Evolutionary conservation across 495 filamentous ascomycete species (phyloP).

Genomic region (Hypomontagnella monticulosa): DNA sequence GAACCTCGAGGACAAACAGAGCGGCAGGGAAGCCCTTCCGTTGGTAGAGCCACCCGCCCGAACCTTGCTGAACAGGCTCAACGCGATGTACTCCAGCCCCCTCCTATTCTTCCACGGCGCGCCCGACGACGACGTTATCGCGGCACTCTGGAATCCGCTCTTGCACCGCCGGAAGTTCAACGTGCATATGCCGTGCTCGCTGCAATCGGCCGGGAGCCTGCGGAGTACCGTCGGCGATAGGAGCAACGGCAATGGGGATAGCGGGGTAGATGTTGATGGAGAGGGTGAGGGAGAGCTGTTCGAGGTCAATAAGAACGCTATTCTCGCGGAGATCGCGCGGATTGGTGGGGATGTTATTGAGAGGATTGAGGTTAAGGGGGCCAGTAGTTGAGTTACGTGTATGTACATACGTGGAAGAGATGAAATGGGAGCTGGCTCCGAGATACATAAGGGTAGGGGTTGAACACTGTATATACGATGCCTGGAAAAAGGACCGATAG

Average conservation of each 20-base stretch:
- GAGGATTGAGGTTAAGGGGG: constrained; percentile 56
- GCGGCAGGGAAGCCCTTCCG: constrained; percentile 51
- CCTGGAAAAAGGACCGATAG: no score
- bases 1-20: constrained; percentile 66
- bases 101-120: constrained; percentile 79
- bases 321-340: constrained; percentile 82
- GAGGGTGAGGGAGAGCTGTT: constrained; percentile 51
- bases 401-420: neutral
- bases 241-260: constrained; percentile 23
- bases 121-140: constrained; percentile 66
- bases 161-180: constrained; percentile 66
- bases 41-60: constrained; percentile 57
- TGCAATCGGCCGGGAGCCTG: constrained; percentile 57
- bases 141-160: constrained; percentile 84
- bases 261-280: constrained; percentile 24
- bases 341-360: constrained; percentile 70
- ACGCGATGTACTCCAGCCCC: constrained; percentile 66
- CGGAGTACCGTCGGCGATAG: neutral
- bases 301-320: constrained; percentile 74
- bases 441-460: no score
- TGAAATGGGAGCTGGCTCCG: neutral
- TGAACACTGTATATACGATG: no score
- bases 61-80: constrained; percentile 68
- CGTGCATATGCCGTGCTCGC: constrained; percentile 73
- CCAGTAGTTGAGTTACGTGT: neutral